phyloP scores from a whole-genome alignment of 164 flowering plant species.

The Warburgia ugandensis region DNA sequence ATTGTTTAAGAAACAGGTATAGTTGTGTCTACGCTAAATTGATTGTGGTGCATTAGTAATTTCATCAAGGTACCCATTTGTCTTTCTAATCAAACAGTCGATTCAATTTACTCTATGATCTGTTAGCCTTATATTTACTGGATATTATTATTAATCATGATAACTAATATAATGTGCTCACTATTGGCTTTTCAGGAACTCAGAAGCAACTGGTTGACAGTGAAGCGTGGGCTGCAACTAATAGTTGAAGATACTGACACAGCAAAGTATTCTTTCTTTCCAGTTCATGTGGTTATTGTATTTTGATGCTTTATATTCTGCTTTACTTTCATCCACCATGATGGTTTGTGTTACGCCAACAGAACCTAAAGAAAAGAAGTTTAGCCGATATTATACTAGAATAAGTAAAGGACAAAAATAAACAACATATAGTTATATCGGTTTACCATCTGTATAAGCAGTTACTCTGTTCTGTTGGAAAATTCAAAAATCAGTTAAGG shows the following conservation, averaged over 20 bases:
- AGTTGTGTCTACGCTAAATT: background rate
- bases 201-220: conserved; percentile 73
- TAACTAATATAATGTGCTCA: background rate
- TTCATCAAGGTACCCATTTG: background rate
- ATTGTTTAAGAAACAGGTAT: conserved; percentile 78
- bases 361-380: too few species aligned
- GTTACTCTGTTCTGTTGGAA: too few species aligned
- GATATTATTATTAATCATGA: conserved; percentile 1
- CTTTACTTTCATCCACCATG: background rate
- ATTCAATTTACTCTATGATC: background rate
- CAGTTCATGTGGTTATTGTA: background rate
- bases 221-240: conserved; percentile 77
- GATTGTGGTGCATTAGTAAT: background rate
- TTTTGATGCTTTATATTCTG: background rate
- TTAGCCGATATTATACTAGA: too few species aligned
- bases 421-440: too few species aligned
- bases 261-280: conserved; percentile 46
- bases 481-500: too few species aligned
- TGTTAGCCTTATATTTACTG: background rate
- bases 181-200: conserved; percentile 51
- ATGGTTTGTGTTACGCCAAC: background rate
- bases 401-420: too few species aligned
- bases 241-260: conserved; percentile 87
- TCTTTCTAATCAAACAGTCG: background rate
- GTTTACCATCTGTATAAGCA: too few species aligned